These are phyloP conservation scores for Globisporangium yorkense DNA, from an alignment of 352 stramenopile species.

Conservation along the genomic window DNA sequence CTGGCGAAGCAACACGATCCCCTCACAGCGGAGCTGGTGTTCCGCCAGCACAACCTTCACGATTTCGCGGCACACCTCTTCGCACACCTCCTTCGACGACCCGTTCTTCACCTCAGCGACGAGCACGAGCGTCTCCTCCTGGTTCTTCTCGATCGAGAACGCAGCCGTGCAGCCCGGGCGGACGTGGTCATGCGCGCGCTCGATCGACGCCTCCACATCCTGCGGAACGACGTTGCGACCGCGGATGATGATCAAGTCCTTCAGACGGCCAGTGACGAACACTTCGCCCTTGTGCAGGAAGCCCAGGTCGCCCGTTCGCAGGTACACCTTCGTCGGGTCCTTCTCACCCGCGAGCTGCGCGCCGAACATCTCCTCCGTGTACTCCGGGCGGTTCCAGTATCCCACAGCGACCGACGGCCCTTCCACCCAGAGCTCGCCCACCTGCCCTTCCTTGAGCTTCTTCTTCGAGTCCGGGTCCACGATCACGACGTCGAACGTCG, in stretches of 20 bases:
- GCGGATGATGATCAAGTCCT: conserved; percentile 84
- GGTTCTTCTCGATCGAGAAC: conserved; percentile 75
- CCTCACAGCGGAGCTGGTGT: conserved; percentile 65
- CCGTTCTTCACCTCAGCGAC: conserved; percentile 69
- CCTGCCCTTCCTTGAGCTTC: conserved; percentile 36
- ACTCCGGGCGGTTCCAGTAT: conserved; percentile 69
- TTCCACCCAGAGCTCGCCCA: conserved; percentile 93
- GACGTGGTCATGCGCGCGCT: conserved; percentile 55
- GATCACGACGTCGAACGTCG: conserved; percentile 61
- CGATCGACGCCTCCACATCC: conserved; percentile 68
- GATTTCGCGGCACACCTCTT: conserved; percentile 61
- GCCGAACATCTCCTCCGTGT: conserved; percentile 67
- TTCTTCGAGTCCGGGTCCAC: conserved; percentile 60
- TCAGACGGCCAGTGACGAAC: conserved; percentile 71
- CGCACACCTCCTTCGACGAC: conserved; percentile 38
- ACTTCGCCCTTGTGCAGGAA: conserved; percentile 62
- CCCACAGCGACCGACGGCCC: conserved; percentile 67
- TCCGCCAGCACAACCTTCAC: conserved; percentile 55
- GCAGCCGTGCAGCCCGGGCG: conserved; percentile 69
- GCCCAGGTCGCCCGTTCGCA: conserved; percentile 74
- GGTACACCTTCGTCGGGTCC: conserved; percentile 26
- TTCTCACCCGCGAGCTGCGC: conserved; percentile 42
- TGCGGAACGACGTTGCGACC: conserved; percentile 74
- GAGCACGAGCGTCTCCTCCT: conserved; percentile 74
- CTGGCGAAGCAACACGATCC: conserved; percentile 65